phyloP scores from a whole-genome alignment of 1,284 basidiomycete genomes.

The Peniophora sp. region DNA sequence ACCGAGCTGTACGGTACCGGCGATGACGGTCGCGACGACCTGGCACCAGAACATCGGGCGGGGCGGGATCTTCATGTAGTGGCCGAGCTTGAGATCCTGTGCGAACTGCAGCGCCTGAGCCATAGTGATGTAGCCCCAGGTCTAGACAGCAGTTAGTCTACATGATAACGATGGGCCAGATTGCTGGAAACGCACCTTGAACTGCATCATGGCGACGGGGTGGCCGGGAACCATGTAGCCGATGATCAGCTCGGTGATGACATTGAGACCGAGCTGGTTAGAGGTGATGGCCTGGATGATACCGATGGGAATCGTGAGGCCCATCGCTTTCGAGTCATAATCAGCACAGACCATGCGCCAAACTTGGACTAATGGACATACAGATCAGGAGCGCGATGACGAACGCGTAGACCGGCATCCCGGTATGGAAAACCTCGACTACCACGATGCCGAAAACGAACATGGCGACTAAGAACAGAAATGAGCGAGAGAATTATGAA shows the following conservation, averaged over 20 bases:
- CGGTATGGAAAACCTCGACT: constrained; percentile 62
- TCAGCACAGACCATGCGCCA: constrained; percentile 33
- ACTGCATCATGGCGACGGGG: constrained; percentile 50
- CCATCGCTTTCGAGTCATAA: constrained; percentile 25
- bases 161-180: too few relatives aligned
- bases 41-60: constrained; percentile 38
- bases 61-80: constrained; percentile 40
- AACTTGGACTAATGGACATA: constrained; percentile 12
- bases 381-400: constrained; percentile 33
- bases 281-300: constrained; percentile 44
- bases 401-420: constrained; percentile 58
- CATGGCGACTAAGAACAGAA: constrained; percentile 26
- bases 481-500: background rate
- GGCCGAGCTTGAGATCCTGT: constrained; percentile 37
- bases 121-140: constrained; percentile 38
- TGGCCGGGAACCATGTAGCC: constrained; percentile 38
- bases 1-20: constrained; percentile 31
- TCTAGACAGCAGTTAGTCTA: constrained; percentile 5
- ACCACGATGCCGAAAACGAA: constrained; percentile 60
- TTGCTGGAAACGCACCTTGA: constrained; percentile 25
- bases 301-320: constrained; percentile 50
- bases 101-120: constrained; percentile 35
- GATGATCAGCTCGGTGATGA: constrained; percentile 37
- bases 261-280: constrained; percentile 31
- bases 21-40: constrained; percentile 36